Evolutionary conservation across 805 yeast genomes (phyloP), one percentile per base, ranked within the genome.

Genomic region (Saturnispora besseyi): DNA sequence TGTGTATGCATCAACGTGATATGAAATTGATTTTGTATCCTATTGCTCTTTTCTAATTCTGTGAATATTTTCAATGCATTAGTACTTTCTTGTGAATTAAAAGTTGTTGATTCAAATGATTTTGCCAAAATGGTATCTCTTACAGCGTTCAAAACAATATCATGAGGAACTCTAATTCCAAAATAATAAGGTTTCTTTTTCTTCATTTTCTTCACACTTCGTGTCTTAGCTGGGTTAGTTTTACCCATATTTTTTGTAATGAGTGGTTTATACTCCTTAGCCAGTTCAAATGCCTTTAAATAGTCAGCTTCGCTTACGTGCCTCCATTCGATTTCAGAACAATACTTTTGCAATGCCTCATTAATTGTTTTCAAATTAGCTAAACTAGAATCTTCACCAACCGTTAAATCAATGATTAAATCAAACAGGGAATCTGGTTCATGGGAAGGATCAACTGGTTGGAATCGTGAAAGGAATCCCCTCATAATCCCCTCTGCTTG

Each of bases 361-460:
- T 82, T 59, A 2, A 85, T 67, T 0, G 51, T 53, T 51, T 64
- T 67, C 3, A 81, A 73, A 59, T 84, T 85, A 1, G 54, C 51
- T 34, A 76, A 59, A 0, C 85, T 74, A 0, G 84, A 75, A 22
- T 74, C 65, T 2, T 62, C 54, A 1, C 56, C 59, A 4, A 79
- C 76, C 4, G 73, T 66, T 47, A 93, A 65, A 49, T 82, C 68
- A 22, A 93, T 77, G 2, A 87, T 70, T 11, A 69, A 52, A 61
- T 87, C 91, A 68, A 90, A 91, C 34, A 62, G 55, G 10, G 69
- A 65, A 56, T 90, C 96, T 0, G 96, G 95, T 3, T 60, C 63
- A 12, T 53, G 62, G 0, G 54, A 49, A 1, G 67, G 51, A 51
- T 76, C 67, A 2, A 87, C 73, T 0, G 79, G 77, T 60, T 87